Percentiles rank a stretch among this genome's conserved stretches.
Conservation (phyloP, 768 basidiomycete species). For the Xerocomellus intermedius region DNA sequence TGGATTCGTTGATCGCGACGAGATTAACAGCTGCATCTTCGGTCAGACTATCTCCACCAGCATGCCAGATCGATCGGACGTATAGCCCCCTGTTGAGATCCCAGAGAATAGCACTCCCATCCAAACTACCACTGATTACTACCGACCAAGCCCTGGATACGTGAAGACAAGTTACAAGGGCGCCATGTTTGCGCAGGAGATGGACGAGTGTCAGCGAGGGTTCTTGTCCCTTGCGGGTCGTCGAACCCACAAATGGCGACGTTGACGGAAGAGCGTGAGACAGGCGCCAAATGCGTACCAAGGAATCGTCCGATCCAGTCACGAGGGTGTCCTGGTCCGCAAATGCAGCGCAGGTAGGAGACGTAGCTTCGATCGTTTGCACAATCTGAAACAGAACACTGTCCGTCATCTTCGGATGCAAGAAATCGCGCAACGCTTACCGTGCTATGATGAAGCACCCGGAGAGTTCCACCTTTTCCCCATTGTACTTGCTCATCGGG, state of each 20-base stretch:
- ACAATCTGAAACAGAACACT: slow-evolving; percentile 46
- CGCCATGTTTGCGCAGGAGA: slow-evolving; percentile 78
- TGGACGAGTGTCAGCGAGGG: slow-evolving; percentile 51
- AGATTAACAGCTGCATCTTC: slow-evolving; percentile 53
- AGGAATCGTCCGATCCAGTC: slow-evolving; percentile 78
- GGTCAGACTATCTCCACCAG: slow-evolving; percentile 19
- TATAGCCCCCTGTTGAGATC: slow-evolving; percentile 85
- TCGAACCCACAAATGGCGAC: slow-evolving; percentile 23
- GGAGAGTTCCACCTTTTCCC: slow-evolving; percentile 56
- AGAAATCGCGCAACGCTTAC: slow-evolving; percentile 32
- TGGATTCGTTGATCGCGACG: slow-evolving; percentile 82
- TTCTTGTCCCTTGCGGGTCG: slow-evolving; percentile 21
- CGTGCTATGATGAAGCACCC: slow-evolving; percentile 61
- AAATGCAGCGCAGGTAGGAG: slow-evolving; percentile 73
- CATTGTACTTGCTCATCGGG: slow-evolving; percentile 73
- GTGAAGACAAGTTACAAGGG: slow-evolving; percentile 62
- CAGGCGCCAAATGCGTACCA: slow-evolving; percentile 81
- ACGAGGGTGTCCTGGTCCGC: slow-evolving; percentile 71
- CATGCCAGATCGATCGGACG: slow-evolving; percentile 77
- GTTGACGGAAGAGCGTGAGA: slow-evolving; percentile 30
- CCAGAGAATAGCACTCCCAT: slow-evolving; percentile 87
- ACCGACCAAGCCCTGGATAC: slow-evolving; percentile 83
- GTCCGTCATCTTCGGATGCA: not conserved
- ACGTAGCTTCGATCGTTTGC: slow-evolving; percentile 74
- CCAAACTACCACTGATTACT: slow-evolving; percentile 78